Conservation (phyloP, 1,284 basidiomycete genomes). For the Austropuccinia psidii region DNA sequence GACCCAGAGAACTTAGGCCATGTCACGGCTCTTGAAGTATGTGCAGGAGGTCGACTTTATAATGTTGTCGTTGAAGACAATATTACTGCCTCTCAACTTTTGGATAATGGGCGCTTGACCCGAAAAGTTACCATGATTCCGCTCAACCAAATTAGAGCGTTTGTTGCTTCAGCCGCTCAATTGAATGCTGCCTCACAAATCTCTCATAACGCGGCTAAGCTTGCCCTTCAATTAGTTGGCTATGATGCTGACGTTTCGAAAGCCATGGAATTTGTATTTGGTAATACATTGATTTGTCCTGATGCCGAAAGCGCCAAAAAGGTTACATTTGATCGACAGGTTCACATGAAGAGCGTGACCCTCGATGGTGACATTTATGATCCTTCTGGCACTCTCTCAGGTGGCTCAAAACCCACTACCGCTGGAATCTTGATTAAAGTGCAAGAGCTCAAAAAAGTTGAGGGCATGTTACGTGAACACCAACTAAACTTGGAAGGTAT, state of each 20-base stretch:
- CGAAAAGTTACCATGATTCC: conserved; percentile 92
- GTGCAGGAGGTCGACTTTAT: conserved; percentile 83
- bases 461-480: conserved; percentile 56
- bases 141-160: conserved; percentile 77
- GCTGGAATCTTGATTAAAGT: conserved; percentile 74
- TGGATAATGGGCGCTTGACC: conserved; percentile 72
- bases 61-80: conserved; percentile 92
- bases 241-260: conserved; percentile 75
- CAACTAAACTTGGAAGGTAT: conserved; percentile 55
- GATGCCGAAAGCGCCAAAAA: conserved; percentile 79
- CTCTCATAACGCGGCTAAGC: conserved; percentile 73
- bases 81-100: conserved; percentile 71
- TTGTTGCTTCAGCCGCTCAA: conserved; percentile 65
- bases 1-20: conserved; percentile 64
- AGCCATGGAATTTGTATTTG: conserved; percentile 92
- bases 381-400: conserved; percentile 85
- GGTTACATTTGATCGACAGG: conserved; percentile 75
- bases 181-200: conserved; percentile 64
- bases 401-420: conserved; percentile 73
- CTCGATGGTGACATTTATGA: conserved; percentile 94
- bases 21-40: conserved; percentile 75
- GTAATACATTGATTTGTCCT: conserved; percentile 82
- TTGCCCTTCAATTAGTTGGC: conserved; percentile 77
- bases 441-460: conserved; percentile 65
- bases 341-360: conserved; percentile 75